phyloP scores from a whole-genome alignment of 441 rosid genomes.

The Populus tomentosa region DNA sequence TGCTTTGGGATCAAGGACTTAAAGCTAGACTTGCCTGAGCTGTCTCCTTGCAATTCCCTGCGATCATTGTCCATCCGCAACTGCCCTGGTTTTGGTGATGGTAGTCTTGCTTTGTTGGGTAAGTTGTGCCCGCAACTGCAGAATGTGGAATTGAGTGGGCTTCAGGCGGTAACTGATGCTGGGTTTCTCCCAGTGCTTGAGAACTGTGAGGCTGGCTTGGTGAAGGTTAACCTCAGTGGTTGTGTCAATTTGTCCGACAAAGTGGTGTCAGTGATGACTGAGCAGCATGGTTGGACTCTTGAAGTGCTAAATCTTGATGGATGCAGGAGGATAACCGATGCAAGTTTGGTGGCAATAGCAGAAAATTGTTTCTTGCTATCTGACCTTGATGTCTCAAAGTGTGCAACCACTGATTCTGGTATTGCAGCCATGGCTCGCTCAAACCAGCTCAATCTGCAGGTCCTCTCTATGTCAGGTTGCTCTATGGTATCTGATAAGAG shows the following conservation, averaged over 20 bases:
- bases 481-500: conserved; percentile 60
- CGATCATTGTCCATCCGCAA: conserved; percentile 54
- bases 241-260: conserved; percentile 64
- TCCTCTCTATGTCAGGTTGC: conserved; percentile 70
- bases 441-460: conserved; percentile 46
- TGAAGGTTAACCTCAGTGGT: conserved; percentile 69
- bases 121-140: conserved; percentile 71
- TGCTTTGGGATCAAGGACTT: conserved; percentile 79
- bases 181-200: conserved; percentile 59
- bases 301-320: conserved; percentile 68
- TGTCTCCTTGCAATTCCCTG: conserved; percentile 45
- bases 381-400: conserved; percentile 78
- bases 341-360: conserved; percentile 61
- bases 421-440: conserved; percentile 54
- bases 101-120: conserved; percentile 55
- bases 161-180: conserved; percentile 66
- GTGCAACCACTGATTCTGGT: conserved; percentile 66
- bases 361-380: conserved; percentile 62
- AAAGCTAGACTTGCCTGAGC: conserved; percentile 26
- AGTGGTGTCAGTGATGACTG: conserved; percentile 46
- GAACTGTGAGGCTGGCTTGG: conserved; percentile 50
- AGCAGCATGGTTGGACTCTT: conserved; percentile 66
- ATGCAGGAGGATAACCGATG: conserved; percentile 62
- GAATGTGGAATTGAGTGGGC: conserved; percentile 57
- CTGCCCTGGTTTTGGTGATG: conserved; percentile 90